Evolutionary conservation across 306 rosid genomes (phyloP).

Genomic region (Coriaria nepalensis): DNA sequence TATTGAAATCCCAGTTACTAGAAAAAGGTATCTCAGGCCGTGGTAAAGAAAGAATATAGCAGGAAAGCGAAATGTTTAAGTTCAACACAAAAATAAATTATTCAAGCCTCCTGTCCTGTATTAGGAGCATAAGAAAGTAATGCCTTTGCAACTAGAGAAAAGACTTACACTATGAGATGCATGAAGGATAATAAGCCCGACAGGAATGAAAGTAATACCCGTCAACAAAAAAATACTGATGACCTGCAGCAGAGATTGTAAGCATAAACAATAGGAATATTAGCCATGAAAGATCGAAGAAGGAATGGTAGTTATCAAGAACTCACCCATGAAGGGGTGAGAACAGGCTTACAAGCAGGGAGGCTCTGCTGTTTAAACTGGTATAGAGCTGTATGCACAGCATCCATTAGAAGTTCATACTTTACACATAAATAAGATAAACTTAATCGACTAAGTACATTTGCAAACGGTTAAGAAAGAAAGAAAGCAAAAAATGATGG

Average conservation of each 20-base stretch:
- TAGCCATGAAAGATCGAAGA: conserved; percentile 16
- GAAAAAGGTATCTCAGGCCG: too few species aligned
- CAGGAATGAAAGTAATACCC: conserved; percentile 66
- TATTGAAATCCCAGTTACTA: too few species aligned
- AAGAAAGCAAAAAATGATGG: too few species aligned
- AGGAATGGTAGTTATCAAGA: conserved; percentile 13
- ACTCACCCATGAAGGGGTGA: conserved; percentile 79
- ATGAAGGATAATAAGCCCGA: conserved; percentile 58
- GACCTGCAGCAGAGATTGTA: conserved; percentile 45
- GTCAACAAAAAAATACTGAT: conserved; percentile 50
- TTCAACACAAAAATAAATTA: conserved; percentile 2
- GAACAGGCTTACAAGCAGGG: conserved; percentile 91
- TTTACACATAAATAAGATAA: neutral
- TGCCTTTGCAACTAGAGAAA: conserved; percentile 14
- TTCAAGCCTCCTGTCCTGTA: neutral
- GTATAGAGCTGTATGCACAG: conserved; percentile 37
- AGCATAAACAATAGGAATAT: neutral
- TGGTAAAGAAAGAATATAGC: too few species aligned
- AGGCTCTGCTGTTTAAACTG: conserved; percentile 84
- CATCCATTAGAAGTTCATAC: conserved; percentile 16
- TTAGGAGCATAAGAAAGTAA: conserved; percentile 1
- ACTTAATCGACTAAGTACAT: neutral
- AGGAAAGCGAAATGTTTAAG: too few species aligned
- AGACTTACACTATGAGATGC: conserved; percentile 52
- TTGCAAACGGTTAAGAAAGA: too few species aligned